These are phyloP conservation scores for Niveomyces coronatus DNA, from an alignment of 2,329 filamentous ascomycete genomes.

Conservation along the genomic window DNA sequence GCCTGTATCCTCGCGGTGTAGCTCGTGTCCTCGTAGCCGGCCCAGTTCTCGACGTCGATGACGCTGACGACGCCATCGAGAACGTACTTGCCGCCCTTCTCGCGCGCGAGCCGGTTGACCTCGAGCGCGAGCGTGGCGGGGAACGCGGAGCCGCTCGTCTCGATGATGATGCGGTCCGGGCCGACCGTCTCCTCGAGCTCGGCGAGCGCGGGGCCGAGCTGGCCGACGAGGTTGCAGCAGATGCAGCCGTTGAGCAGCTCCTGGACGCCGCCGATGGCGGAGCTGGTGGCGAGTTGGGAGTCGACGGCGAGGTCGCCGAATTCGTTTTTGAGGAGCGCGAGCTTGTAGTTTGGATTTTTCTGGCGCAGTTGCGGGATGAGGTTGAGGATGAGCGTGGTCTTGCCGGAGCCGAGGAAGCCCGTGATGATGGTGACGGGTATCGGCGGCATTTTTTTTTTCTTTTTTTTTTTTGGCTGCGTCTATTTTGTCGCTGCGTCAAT, in stretches of 20 bases:
- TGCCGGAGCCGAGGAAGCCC: slow-evolving; percentile 90
- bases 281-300: slow-evolving; percentile 75
- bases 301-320: slow-evolving; percentile 93
- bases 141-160: slow-evolving; percentile 82
- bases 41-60: slow-evolving; percentile 91
- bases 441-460: slow-evolving; percentile 42
- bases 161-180: slow-evolving; percentile 85
- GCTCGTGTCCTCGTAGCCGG: slow-evolving; percentile 82
- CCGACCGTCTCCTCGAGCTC: slow-evolving; percentile 50
- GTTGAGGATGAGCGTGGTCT: slow-evolving; percentile 91
- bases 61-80: slow-evolving; percentile 85
- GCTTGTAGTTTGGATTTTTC: slow-evolving; percentile 64
- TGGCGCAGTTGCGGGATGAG: slow-evolving; percentile 80
- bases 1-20: slow-evolving; percentile 86
- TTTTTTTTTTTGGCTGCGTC: too few species aligned
- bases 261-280: slow-evolving; percentile 77
- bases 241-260: slow-evolving; percentile 96
- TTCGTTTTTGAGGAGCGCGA: slow-evolving; percentile 95
- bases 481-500: too few species aligned
- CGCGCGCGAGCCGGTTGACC: slow-evolving; percentile 67
- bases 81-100: slow-evolving; percentile 56
- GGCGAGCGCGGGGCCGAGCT: slow-evolving; percentile 68
- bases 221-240: slow-evolving; percentile 95
- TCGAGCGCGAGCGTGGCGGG: slow-evolving; percentile 87
- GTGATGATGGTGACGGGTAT: slow-evolving; percentile 93